Conservation (phyloP, 352 stramenopile species). For the Pythium brassicae region DNA sequence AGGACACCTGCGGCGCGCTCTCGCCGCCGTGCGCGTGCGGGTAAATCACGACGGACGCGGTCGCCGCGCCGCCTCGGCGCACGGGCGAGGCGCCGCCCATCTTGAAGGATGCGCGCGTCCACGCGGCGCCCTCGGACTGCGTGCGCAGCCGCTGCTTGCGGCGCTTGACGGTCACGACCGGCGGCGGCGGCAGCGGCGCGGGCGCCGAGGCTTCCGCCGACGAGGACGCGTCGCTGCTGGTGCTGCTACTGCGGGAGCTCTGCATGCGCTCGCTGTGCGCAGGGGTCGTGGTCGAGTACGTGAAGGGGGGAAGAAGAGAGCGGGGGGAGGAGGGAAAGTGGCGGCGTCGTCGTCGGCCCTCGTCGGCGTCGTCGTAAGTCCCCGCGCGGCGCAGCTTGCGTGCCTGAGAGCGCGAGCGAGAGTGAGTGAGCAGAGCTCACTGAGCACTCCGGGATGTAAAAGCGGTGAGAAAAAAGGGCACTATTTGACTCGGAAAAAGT, state of each 20-base stretch:
- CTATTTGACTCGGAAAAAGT: background rate
- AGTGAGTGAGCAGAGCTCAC: background rate
- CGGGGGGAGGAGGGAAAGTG: background rate
- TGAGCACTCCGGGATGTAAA: background rate
- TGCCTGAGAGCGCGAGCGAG: background rate
- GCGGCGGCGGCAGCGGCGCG: background rate
- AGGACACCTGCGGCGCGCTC: slow-evolving; percentile 32
- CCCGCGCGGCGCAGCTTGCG: no score
- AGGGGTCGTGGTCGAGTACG: background rate
- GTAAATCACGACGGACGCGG: background rate
- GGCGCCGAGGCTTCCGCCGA: background rate
- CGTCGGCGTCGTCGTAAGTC: no score
- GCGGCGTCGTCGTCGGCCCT: background rate
- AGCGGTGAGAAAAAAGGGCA: background rate
- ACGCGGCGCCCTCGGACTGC: slow-evolving; percentile 70
- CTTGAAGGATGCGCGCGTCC: slow-evolving; percentile 62
- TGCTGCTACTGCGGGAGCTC: slow-evolving; percentile 1
- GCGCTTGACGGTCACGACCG: slow-evolving; percentile 20
- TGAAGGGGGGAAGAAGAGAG: background rate
- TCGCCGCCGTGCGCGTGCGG: slow-evolving; percentile 41
- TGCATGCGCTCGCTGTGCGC: slow-evolving; percentile 2
- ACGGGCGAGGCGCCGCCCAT: slow-evolving; percentile 38
- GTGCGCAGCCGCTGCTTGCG: slow-evolving; percentile 69
- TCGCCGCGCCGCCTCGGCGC: slow-evolving; percentile 4
- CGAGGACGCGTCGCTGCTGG: background rate